Percentiles rank a stretch among this genome's conserved stretches.
Evolutionary conservation across 371 early-diverging fungal genomes (phyloP).

Genomic region (Thermomucor indicae-seudaticae): DNA sequence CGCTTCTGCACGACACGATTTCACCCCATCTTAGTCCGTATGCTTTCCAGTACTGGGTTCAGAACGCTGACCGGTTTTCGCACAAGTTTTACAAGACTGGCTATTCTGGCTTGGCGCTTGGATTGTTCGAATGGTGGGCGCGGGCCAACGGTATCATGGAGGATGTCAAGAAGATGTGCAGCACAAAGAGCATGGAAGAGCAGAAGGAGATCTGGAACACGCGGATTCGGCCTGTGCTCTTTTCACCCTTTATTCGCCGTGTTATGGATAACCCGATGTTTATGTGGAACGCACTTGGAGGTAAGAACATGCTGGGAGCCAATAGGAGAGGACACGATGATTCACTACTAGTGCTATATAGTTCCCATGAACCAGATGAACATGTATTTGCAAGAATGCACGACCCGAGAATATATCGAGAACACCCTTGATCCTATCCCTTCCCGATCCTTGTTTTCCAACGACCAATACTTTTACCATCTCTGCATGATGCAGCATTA

Average conservation of each 20-base stretch:
- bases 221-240: constrained; percentile 61
- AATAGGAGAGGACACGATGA: background rate
- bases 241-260: constrained; percentile 58
- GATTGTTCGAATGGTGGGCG: constrained; percentile 63
- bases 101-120: constrained; percentile 77
- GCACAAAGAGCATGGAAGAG: constrained; percentile 51
- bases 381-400: constrained; percentile 77
- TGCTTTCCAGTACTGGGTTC: constrained; percentile 80
- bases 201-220: constrained; percentile 65
- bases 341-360: constrained; percentile 5
- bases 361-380: constrained; percentile 89
- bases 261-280: constrained; percentile 75
- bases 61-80: constrained; percentile 52
- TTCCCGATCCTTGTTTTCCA: constrained; percentile 50
- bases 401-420: constrained; percentile 73
- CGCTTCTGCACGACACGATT: constrained; percentile 60
- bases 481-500: constrained; percentile 71
- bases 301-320: constrained; percentile 16
- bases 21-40: constrained; percentile 71
- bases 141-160: constrained; percentile 55
- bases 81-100: constrained; percentile 80
- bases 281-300: constrained; percentile 84
- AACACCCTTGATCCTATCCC: constrained; percentile 83
- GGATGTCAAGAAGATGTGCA: constrained; percentile 56
- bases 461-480: constrained; percentile 84